phyloP scores from a whole-genome alignment of 495 filamentous ascomycete genomes.

The Podospora appendiculata region DNA sequence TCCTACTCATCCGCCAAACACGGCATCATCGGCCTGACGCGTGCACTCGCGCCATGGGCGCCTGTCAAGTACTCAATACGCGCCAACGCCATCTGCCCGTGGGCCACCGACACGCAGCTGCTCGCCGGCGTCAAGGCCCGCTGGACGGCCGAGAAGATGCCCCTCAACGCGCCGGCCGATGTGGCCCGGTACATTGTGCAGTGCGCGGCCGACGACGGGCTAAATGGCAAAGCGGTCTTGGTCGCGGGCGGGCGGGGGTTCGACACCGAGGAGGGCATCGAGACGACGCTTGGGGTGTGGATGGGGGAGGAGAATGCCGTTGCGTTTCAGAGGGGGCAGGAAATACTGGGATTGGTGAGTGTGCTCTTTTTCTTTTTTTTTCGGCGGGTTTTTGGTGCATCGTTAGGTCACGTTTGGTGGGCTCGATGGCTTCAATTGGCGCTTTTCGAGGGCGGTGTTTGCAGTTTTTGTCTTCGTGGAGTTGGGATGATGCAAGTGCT shows the following conservation, averaged over 20 bases:
- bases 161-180: conserved; percentile 35
- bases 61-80: conserved; percentile 34
- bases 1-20: conserved; percentile 45
- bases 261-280: conserved; percentile 40
- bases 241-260: conserved; percentile 41
- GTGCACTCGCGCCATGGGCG: conserved; percentile 35
- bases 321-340: conserved; percentile 31
- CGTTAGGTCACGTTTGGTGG: no score
- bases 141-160: conserved; percentile 39
- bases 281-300: conserved; percentile 33
- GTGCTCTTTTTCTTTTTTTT: neutral
- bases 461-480: no score
- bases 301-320: conserved; percentile 34
- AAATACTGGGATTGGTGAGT: conserved; percentile 21
- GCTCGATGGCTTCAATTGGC: no score
- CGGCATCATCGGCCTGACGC: conserved; percentile 43
- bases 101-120: conserved; percentile 41
- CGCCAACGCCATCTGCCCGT: conserved; percentile 48
- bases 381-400: neutral
- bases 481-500: no score
- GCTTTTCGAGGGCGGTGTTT: no score
- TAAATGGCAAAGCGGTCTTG: conserved; percentile 40
- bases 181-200: conserved; percentile 38
- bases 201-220: conserved; percentile 25
- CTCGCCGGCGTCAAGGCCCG: conserved; percentile 31